phyloP scores from a whole-genome alignment of 176 grass and related monocot species.

The Oryza glaberrima region DNA sequence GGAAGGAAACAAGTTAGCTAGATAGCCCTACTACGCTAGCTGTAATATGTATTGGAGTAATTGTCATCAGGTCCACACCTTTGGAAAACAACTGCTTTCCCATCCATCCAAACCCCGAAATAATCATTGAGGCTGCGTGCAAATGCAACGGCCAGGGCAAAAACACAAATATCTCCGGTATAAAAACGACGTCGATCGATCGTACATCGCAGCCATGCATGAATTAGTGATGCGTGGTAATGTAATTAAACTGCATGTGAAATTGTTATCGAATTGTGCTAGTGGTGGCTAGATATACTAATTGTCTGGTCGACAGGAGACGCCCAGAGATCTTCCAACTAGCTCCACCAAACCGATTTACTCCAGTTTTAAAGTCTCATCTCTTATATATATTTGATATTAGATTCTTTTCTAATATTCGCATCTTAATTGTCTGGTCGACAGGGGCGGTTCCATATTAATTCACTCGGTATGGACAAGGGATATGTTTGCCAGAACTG shows the following conservation, averaged over 20 bases:
- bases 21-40: slow-evolving; percentile 18
- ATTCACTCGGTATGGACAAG: background rate
- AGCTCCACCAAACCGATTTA: no score
- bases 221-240: background rate
- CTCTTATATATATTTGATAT: no score
- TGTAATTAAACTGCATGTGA: background rate
- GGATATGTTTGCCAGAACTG: background rate
- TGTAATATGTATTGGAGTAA: slow-evolving; percentile 19
- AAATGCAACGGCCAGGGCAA: background rate
- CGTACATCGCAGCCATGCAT: background rate
- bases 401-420: no score
- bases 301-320: background rate
- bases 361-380: no score
- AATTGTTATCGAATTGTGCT: background rate
- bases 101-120: slow-evolving; percentile 12
- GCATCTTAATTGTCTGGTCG: no score
- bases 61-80: slow-evolving; percentile 32
- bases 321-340: no score
- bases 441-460: background rate
- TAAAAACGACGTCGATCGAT: background rate
- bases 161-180: background rate
- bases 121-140: slow-evolving; percentile 39
- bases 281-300: background rate
- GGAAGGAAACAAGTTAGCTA: slow-evolving; percentile 2
- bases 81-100: slow-evolving; percentile 37